These are phyloP conservation scores for Ogataea methylovora DNA, from an alignment of 805 yeast genomes.

Conservation along the genomic window DNA sequence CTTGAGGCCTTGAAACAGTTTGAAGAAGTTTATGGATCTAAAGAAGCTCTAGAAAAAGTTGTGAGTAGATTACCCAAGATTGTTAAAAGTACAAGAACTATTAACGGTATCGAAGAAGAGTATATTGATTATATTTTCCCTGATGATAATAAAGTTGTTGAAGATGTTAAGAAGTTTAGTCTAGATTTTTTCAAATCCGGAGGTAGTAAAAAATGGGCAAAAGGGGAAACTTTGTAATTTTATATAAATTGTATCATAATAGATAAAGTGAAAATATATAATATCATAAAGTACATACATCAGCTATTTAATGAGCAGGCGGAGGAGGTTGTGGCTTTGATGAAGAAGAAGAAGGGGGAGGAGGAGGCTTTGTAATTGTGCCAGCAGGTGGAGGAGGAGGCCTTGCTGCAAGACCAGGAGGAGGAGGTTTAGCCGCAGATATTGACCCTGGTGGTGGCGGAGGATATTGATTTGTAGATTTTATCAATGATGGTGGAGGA, in stretches of 20 bases:
- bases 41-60: conserved; percentile 27
- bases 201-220: neutral
- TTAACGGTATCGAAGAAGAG: conserved; percentile 42
- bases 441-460: conserved; percentile 8
- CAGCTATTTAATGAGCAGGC: neutral
- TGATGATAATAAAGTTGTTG: conserved; percentile 35
- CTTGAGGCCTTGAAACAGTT: conserved; percentile 54
- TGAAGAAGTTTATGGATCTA: conserved; percentile 48
- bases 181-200: neutral
- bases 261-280: neutral
- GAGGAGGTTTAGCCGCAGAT: conserved; percentile 6
- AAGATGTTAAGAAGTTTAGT: neutral
- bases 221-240: neutral
- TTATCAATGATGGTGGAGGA: conserved; percentile 17
- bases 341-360: no score
- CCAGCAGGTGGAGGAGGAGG: conserved; percentile 19
- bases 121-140: conserved; percentile 55
- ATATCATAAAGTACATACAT: neutral
- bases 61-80: conserved; percentile 42
- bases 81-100: conserved; percentile 33
- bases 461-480: conserved; percentile 18
- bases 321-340: conserved; percentile 12
- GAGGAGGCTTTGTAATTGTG: conserved; percentile 8
- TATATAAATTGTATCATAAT: neutral
- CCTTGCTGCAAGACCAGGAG: conserved; percentile 3